phyloP scores from a whole-genome alignment of 768 basidiomycete species.

The Boletus sp. region DNA sequence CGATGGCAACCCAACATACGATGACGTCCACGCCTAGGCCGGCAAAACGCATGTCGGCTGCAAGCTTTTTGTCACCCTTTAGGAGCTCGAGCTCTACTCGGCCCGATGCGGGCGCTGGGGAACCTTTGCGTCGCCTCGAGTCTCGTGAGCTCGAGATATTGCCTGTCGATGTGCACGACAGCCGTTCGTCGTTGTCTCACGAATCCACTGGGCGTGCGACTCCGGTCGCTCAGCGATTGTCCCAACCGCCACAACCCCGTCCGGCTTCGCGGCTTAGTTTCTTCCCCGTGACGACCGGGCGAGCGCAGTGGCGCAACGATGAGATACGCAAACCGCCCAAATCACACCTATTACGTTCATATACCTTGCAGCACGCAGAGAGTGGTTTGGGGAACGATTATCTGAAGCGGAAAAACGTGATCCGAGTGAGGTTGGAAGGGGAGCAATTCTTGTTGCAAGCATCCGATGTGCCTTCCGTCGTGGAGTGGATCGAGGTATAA shows the following conservation, averaged over 20 bases:
- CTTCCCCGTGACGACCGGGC: conserved; percentile 17
- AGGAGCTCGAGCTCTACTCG: conserved; percentile 12
- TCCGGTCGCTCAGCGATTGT: conserved; percentile 12
- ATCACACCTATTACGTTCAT: conserved; percentile 60
- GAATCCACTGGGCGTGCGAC: conserved; percentile 12
- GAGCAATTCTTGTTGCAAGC: conserved; percentile 97
- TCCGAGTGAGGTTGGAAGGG: conserved; percentile 87
- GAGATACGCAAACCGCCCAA: conserved; percentile 43
- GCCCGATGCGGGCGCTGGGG: conserved; percentile 10
- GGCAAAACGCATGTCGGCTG: conserved; percentile 27
- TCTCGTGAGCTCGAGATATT: conserved; percentile 22
- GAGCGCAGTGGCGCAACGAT: conserved; percentile 17
- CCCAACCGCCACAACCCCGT: conserved; percentile 14
- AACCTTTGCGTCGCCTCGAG: conserved; percentile 5
- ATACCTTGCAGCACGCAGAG: conserved; percentile 88
- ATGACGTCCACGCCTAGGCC: conserved; percentile 15
- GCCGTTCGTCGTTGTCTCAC: conserved; percentile 22
- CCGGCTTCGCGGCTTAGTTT: conserved; percentile 24
- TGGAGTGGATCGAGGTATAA: conserved; percentile 95
- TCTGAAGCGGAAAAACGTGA: conserved; percentile 88
- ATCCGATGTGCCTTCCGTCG: conserved; percentile 76
- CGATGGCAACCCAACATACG: conserved; percentile 16
- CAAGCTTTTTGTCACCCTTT: conserved; percentile 31
- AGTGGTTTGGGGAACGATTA: conserved; percentile 96
- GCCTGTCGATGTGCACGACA: conserved; percentile 22